These are phyloP conservation scores for Xylaria curta DNA, from an alignment of 495 filamentous ascomycete species.

Conservation along the genomic window DNA sequence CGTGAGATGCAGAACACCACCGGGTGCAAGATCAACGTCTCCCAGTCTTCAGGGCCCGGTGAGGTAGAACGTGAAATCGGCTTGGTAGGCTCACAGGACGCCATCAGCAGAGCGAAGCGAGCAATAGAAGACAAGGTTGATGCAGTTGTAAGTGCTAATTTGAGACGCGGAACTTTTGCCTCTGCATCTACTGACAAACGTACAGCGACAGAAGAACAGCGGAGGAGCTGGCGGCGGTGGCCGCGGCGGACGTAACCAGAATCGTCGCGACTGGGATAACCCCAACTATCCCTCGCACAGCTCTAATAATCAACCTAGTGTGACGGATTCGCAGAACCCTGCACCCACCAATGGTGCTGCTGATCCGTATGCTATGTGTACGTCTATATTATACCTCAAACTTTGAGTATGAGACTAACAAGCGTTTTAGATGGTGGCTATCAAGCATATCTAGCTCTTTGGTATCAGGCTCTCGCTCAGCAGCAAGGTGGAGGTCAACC, in stretches of 20 bases:
- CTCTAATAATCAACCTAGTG: constrained; percentile 32
- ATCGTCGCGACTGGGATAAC: constrained; percentile 51
- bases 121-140: constrained; percentile 90
- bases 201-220: constrained; percentile 60
- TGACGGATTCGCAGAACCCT: constrained; percentile 40
- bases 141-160: constrained; percentile 65
- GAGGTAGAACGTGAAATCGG: constrained; percentile 82
- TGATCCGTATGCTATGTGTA: constrained; percentile 68
- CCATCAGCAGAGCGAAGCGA: constrained; percentile 73
- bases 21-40: constrained; percentile 89
- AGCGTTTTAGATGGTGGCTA: constrained; percentile 63
- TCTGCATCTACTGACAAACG: constrained; percentile 34
- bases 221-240: constrained; percentile 48
- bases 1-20: constrained; percentile 83
- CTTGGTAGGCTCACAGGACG: constrained; percentile 72
- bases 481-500: constrained; percentile 44
- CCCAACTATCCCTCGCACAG: constrained; percentile 46
- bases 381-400: constrained; percentile 29
- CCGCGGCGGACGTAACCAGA: constrained; percentile 48
- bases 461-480: constrained; percentile 63
- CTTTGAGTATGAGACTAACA: not conserved
- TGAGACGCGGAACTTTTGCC: not conserved
- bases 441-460: constrained; percentile 66
- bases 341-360: constrained; percentile 41
- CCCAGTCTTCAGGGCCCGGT: constrained; percentile 68